Percentiles rank a stretch among this genome's conserved stretches.
These are phyloP conservation scores for Tetramitus jugosus DNA, from an alignment of 208 protist genomes.

Conservation along the genomic window DNA sequence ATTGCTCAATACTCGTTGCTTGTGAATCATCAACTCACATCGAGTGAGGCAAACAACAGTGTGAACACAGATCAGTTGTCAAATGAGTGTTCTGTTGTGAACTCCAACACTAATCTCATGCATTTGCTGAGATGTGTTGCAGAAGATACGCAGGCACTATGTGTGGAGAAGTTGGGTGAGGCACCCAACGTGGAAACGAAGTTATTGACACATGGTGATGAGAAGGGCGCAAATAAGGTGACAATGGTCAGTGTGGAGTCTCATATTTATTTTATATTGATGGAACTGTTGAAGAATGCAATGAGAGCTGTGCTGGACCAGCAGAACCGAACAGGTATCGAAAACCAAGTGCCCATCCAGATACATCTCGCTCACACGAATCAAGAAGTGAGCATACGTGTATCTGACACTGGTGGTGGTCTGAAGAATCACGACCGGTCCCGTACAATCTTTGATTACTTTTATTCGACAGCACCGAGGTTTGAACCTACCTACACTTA, in stretches of 20 bases:
- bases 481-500: not conserved
- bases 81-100: not conserved
- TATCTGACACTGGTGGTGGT: not conserved
- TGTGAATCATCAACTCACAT: too few relatives aligned
- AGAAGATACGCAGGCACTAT: not conserved
- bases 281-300: not conserved
- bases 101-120: not conserved
- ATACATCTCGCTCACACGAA: not conserved
- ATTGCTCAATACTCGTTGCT: not conserved
- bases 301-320: not conserved
- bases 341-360: not conserved
- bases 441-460: not conserved
- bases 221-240: not conserved
- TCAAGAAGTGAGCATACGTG: not conserved
- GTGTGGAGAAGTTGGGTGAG: not conserved
- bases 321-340: not conserved
- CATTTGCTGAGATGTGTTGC: not conserved
- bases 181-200: not conserved
- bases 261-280: not conserved
- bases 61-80: not conserved
- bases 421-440: not conserved
- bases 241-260: not conserved
- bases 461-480: not conserved
- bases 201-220: too few relatives aligned
- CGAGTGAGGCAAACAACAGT: not conserved